Conservation (phyloP, 345 rosid genomes). For the Barbarea vulgaris region DNA sequence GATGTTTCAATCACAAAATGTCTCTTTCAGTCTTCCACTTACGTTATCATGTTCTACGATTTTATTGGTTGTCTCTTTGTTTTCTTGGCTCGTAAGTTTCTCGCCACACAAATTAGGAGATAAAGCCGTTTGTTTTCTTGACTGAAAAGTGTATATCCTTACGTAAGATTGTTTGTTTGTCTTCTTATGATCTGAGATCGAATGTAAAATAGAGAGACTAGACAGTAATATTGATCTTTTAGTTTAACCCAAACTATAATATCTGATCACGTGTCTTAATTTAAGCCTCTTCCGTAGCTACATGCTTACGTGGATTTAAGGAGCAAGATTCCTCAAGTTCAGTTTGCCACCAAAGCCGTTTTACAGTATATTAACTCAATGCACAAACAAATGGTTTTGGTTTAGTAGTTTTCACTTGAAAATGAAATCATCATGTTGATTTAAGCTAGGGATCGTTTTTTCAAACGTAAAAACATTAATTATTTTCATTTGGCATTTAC, state of each 20-base stretch:
- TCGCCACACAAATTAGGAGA: background rate
- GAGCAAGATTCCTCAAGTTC: background rate
- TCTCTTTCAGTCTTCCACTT: constrained; percentile 27
- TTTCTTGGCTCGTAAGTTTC: constrained; percentile 25
- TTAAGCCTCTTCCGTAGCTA: background rate
- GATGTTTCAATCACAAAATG: constrained; percentile 10
- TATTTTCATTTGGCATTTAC: no score
- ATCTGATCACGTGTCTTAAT: background rate
- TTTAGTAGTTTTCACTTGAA: no score
- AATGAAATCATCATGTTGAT: no score
- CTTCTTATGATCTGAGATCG: background rate
- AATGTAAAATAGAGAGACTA: background rate
- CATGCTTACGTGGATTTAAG: background rate
- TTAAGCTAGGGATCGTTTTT: no score
- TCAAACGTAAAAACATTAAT: no score
- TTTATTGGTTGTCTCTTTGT: constrained; percentile 15
- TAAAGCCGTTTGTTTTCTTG: constrained; percentile 29
- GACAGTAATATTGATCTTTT: background rate
- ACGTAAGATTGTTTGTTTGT: constrained; percentile 29
- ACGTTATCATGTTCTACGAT: background rate
- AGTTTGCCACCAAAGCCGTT: background rate
- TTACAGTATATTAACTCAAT: no score
- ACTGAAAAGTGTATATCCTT: constrained; percentile 8
- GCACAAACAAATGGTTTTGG: no score
- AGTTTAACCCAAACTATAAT: background rate